Evolutionary conservation across 805 yeast species (phyloP).

Genomic region (Cyberlindnera galapagoensis): DNA sequence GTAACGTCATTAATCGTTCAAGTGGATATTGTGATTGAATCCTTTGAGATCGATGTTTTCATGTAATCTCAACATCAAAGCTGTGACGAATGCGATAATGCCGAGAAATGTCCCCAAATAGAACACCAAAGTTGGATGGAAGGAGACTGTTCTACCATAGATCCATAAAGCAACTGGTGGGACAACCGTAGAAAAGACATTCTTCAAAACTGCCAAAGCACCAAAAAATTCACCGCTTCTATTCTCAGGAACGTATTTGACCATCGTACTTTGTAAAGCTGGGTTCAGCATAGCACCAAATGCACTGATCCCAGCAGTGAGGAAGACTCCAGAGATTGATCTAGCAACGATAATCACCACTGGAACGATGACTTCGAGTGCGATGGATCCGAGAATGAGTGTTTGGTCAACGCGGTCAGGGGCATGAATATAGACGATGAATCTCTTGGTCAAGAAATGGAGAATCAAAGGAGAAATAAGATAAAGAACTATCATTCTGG

Average conservation of each 20-base stretch:
- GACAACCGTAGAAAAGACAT: constrained; percentile 36
- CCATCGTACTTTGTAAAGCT: constrained; percentile 47
- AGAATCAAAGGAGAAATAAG: constrained; percentile 44
- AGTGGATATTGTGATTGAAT: no score
- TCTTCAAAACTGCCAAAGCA: constrained; percentile 56
- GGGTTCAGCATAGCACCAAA: constrained; percentile 51
- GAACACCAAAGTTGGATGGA: constrained; percentile 32
- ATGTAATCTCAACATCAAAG: constrained; percentile 6
- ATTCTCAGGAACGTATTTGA: constrained; percentile 53
- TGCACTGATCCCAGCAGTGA: no score
- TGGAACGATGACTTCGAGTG: no score
- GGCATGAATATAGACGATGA: constrained; percentile 30
- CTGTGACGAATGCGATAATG: background rate
- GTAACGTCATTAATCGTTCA: no score
- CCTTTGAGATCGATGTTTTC: constrained; percentile 5
- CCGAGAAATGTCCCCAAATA: constrained; percentile 10
- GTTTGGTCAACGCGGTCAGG: constrained; percentile 48
- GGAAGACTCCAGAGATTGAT: no score
- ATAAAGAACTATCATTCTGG: constrained; percentile 43
- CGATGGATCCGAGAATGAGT: constrained; percentile 29
- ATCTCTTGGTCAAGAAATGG: constrained; percentile 28
- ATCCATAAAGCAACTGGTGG: constrained; percentile 44
- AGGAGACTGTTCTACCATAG: constrained; percentile 38
- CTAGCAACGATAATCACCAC: no score
- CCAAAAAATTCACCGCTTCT: constrained; percentile 75